These are phyloP conservation scores for Plantago coronopus DNA, from an alignment of 305 asterid species.

Conservation along the genomic window DNA sequence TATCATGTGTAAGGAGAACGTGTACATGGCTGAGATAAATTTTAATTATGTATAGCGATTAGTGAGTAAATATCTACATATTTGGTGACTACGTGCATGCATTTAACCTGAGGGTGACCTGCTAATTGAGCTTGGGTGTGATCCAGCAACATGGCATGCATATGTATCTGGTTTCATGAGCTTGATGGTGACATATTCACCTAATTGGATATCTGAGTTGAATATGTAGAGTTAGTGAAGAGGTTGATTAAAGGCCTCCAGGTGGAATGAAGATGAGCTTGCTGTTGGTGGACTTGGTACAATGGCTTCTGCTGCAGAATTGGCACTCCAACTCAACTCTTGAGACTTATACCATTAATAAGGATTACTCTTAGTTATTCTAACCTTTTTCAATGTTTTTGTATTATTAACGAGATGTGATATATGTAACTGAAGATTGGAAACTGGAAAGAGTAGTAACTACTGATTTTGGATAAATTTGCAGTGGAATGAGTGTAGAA, in stretches of 20 bases:
- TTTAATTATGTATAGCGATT: too few relatives aligned
- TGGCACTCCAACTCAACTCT: slow-evolving; percentile 44
- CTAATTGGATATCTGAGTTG: slow-evolving; percentile 72
- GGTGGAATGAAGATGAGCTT: slow-evolving; percentile 74
- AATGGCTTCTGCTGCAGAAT: slow-evolving; percentile 83
- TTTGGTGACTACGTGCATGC: too few relatives aligned
- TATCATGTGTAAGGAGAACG: too few relatives aligned
- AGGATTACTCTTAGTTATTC: too few relatives aligned
- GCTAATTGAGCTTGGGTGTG: slow-evolving; percentile 92
- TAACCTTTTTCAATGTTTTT: too few relatives aligned
- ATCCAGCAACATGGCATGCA: slow-evolving; percentile 83
- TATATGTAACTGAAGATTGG: too few relatives aligned
- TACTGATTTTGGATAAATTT: slow-evolving; percentile 22
- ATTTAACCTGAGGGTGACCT: too few relatives aligned
- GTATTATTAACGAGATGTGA: too few relatives aligned
- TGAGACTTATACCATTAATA: slow-evolving; percentile 23
- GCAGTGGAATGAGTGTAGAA: too few relatives aligned
- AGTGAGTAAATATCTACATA: too few relatives aligned
- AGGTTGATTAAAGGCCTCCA: slow-evolving; percentile 63
- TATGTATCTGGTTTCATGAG: slow-evolving; percentile 72
- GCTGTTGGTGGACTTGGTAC: slow-evolving; percentile 64
- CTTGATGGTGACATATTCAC: slow-evolving; percentile 66
- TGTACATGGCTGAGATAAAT: too few relatives aligned
- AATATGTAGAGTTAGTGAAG: slow-evolving; percentile 50
- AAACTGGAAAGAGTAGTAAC: too few relatives aligned